Evolutionary conservation across 1,284 basidiomycete genomes (phyloP).

Genomic region (Trametes versicolor): DNA sequence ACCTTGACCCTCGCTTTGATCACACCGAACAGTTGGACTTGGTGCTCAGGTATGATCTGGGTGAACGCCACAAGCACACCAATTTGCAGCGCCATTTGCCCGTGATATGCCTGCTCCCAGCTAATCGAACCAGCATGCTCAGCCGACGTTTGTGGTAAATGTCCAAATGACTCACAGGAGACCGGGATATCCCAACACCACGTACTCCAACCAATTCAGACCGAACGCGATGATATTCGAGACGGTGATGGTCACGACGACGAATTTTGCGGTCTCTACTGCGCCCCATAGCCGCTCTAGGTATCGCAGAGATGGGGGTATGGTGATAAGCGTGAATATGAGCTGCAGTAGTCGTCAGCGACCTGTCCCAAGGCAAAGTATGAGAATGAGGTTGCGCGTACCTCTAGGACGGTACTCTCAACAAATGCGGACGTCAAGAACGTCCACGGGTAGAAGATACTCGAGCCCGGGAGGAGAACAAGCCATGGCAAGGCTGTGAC

Average conservation of each 20-base stretch:
- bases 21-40: constrained; percentile 91
- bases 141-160: constrained; percentile 5
- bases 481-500: constrained; percentile 74
- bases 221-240: constrained; percentile 90
- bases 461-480: constrained; percentile 85
- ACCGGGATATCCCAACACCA: constrained; percentile 70
- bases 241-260: constrained; percentile 78
- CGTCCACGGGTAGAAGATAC: constrained; percentile 93
- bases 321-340: constrained; percentile 76
- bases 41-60: constrained; percentile 97
- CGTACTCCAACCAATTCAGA: constrained; percentile 85
- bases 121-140: constrained; percentile 50
- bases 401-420: constrained; percentile 88
- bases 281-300: constrained; percentile 95
- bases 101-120: constrained; percentile 90
- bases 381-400: constrained; percentile 49
- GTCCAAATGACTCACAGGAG: constrained; percentile 70
- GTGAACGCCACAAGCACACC: constrained; percentile 96
- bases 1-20: constrained; percentile 93
- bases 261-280: constrained; percentile 88
- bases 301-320: constrained; percentile 89
- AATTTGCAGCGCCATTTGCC: constrained; percentile 92
- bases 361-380: constrained; percentile 11
- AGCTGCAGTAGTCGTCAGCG: constrained; percentile 60
- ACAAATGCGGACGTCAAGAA: constrained; percentile 89